These are phyloP conservation scores for Pythium aristosporum DNA, from an alignment of 352 stramenopile species.

Conservation along the genomic window DNA sequence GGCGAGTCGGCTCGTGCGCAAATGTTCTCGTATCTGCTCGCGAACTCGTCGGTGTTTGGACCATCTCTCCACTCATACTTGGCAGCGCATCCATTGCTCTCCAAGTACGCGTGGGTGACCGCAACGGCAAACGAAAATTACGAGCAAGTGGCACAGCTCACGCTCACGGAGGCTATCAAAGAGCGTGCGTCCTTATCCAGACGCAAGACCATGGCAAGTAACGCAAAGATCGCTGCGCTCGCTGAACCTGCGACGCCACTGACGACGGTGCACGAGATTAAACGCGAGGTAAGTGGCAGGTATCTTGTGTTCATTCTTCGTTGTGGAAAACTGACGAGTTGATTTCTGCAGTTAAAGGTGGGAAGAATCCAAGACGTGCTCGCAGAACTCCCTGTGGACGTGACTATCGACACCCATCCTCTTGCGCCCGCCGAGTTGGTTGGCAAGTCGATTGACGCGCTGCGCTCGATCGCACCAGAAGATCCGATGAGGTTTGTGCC, in stretches of 20 bases:
- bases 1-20: slow-evolving; percentile 23
- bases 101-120: slow-evolving; percentile 66
- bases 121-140: slow-evolving; percentile 65
- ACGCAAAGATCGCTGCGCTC: slow-evolving; percentile 77
- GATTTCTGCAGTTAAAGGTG: slow-evolving; percentile 42
- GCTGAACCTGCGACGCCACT: slow-evolving; percentile 43
- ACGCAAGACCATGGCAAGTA: slow-evolving; percentile 77
- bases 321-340: background rate
- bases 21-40: slow-evolving; percentile 67
- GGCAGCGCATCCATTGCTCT: slow-evolving; percentile 50
- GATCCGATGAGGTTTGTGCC: slow-evolving; percentile 51
- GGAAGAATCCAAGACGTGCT: slow-evolving; percentile 64
- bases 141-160: slow-evolving; percentile 50
- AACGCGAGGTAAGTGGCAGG: slow-evolving; percentile 50
- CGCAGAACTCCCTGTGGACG: slow-evolving; percentile 49
- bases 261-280: slow-evolving; percentile 44
- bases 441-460: slow-evolving; percentile 47
- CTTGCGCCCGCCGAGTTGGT: slow-evolving; percentile 46
- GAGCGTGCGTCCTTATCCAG: slow-evolving; percentile 55
- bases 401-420: slow-evolving; percentile 37
- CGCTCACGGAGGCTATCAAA: slow-evolving; percentile 50
- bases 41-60: slow-evolving; percentile 61
- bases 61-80: slow-evolving; percentile 64
- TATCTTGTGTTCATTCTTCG: background rate
- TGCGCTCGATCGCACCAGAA: slow-evolving; percentile 38